Evolutionary conservation across 257 asterid genomes (phyloP).

Genomic region (Galeopsis tetrahit): DNA sequence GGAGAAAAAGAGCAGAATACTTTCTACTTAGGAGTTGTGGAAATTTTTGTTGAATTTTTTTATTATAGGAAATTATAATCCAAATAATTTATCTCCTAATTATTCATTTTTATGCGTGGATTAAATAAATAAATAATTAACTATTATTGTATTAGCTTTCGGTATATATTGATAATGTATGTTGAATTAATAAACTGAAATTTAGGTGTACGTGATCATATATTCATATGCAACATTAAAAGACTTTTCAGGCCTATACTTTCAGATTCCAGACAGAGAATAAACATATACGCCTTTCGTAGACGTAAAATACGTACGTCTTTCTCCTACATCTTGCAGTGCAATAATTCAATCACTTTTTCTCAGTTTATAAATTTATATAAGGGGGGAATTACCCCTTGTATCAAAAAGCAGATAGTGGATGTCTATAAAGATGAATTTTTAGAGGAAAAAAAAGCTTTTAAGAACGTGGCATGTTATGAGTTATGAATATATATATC

Average conservation of each 20-base stretch:
- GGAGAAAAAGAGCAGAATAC: no score
- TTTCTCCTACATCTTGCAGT: slow-evolving; percentile 31
- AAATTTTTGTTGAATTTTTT: no score
- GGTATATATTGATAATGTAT: background rate
- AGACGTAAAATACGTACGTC: slow-evolving; percentile 16
- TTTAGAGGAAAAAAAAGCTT: slow-evolving; percentile 19
- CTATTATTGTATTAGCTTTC: no score
- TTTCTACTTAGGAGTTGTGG: no score
- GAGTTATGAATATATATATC: slow-evolving; percentile 11
- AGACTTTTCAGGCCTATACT: background rate
- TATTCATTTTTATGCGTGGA: no score
- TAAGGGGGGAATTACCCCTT: slow-evolving; percentile 8
- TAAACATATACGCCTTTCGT: slow-evolving; percentile 26
- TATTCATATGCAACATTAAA: slow-evolving; percentile 1
- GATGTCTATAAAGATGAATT: background rate
- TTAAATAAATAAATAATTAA: no score
- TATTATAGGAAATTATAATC: no score
- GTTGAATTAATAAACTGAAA: no score
- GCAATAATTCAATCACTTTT: slow-evolving; percentile 46
- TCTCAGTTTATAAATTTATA: background rate
- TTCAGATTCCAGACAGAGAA: slow-evolving; percentile 25
- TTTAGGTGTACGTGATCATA: background rate
- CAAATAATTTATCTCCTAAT: no score
- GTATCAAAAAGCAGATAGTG: background rate
- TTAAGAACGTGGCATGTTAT: slow-evolving; percentile 60